Evolutionary conservation across 495 filamentous ascomycete species (phyloP), one percentile per base, ranked within the genome.

Genomic region (Aspergillus haitiensis): DNA sequence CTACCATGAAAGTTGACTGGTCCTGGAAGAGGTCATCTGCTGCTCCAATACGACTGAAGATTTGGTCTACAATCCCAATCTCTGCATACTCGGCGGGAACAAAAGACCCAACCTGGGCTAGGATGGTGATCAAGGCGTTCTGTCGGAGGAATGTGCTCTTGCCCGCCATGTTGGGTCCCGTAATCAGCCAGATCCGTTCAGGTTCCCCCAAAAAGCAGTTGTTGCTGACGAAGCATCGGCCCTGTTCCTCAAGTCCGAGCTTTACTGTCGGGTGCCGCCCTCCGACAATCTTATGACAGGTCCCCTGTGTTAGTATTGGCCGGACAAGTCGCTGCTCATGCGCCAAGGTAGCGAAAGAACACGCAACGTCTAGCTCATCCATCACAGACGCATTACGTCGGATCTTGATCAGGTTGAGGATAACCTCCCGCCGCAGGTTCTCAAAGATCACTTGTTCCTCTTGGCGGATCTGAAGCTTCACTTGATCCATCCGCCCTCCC

Each of bases 81-180:
- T 88, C 84, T 3, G 90, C 92, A 70, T 91, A 87, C 40, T 86
- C 81, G 3, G 94, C 94, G 1, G 94, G 94, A 0, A 98, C 93
- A 65, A 91, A 98, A 37, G 86, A 92, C 1, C 94, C 94, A 0
- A 90, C 86, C 70, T 98, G 94, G 0, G 95, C 93, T 8, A 98
- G 82, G 56, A 98, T 90, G 6, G 88, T 89, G 65, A 97, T 95
- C 56, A 98, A 78, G 1, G 94, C 94, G 73, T 96, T 97, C 58
- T 97, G 94, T 2, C 95, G 87, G 3, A 98, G 78, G 67, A 95
- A 98, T 0, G 94, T 98, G 68, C 87, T 91, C 74, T 98, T 98
- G 33, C 94, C 94, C 6, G 88, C 95, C 94, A 98, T 98, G 76
- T 98, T 98, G n/a, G 95, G 94, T 0, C 94, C 94, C 1, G 93